Base-by-base conservation (phyloP, 2,329 filamentous ascomycete species). In the Neocatenulostroma microsporum region DNA sequence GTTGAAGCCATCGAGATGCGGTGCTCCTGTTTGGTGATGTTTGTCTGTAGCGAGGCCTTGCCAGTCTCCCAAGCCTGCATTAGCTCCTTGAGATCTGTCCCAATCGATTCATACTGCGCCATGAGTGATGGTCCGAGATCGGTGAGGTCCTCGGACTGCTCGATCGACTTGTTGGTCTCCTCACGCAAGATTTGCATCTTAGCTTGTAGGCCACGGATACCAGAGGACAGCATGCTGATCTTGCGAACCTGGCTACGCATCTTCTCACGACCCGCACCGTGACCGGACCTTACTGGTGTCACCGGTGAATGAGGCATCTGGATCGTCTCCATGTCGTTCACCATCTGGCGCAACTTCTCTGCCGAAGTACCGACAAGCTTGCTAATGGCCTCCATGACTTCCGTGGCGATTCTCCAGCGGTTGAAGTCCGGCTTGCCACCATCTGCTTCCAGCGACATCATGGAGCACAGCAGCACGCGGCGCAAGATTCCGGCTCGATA, bases 81-180 rank as follows among this genome's bases (percentile, higher is more conserved):
- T 13, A 71, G 54, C 29, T 61, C 63, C 57, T 82, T 82, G 29
- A 98, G 71, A 54, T 98, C 91, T 18, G 80, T 72, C 3, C 91
- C 91, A 45, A 98, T 93, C 4, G 87, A 89, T 39, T 98, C 91
- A 60, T 96, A 98, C 54, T 96, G 91, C 15, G 79, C 66, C 72
- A 94, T 80, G 25, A 96, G 71, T 44, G 78, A 80, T 1, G 80
- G 74, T 0, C 84, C 85, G 12, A 94, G 73, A 47, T 94, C 84
- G 14, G 56, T 56, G 12, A 59, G 47, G 27, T 60, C 58, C 13
- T 68, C 65, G 1, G 83, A 78, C 49, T 82, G 78, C 52, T 94
- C 84, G 19, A 94, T 63, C 28, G 78, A 78, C 42, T 76, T 76
- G 54, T 84, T 85, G 0, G 87, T 93, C 60, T 95, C 87, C 59